A percentile compares a stretch with the other conserved stretches of the same genome.
These are phyloP conservation scores for Yarrowia porcina DNA, from an alignment of 805 yeast species.

Conservation along the genomic window DNA sequence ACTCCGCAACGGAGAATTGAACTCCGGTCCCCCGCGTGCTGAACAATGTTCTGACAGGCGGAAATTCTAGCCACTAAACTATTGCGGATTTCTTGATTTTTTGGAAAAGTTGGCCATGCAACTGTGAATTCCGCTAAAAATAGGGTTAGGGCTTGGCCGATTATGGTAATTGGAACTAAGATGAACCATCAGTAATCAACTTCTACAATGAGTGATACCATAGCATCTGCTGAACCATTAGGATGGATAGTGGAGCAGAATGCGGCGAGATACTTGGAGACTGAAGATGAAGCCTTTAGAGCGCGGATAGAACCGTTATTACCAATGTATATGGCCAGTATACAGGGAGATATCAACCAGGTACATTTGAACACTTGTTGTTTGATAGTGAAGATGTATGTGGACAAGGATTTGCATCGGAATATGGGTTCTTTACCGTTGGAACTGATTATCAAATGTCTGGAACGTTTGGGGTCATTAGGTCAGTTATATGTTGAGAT, in stretches of 20 bases:
- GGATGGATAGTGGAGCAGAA: conserved; percentile 8
- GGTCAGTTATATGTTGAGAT: background rate
- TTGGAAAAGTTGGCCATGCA: background rate
- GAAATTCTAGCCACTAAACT: conserved; percentile 43
- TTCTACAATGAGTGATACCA: background rate
- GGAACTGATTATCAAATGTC: background rate
- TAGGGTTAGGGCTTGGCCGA: background rate
- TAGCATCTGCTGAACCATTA: background rate
- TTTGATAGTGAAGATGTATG: background rate
- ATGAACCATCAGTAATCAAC: no score
- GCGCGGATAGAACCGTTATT: background rate
- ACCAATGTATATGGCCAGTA: background rate
- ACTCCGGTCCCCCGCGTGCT: conserved; percentile 25
- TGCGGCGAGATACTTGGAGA: background rate
- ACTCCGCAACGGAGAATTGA: conserved; percentile 25
- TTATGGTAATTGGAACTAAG: no score
- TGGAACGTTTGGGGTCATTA: background rate
- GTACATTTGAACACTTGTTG: background rate
- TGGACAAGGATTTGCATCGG: background rate
- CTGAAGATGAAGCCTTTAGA: background rate
- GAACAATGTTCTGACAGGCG: conserved; percentile 38
- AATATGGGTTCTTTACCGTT: background rate
- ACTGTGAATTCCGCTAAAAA: no score
- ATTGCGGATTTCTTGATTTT: conserved; percentile 29
- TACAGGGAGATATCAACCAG: background rate